Base-by-base conservation (phyloP, 208 protist genomes). In the Trypanosoma congolense region DNA sequence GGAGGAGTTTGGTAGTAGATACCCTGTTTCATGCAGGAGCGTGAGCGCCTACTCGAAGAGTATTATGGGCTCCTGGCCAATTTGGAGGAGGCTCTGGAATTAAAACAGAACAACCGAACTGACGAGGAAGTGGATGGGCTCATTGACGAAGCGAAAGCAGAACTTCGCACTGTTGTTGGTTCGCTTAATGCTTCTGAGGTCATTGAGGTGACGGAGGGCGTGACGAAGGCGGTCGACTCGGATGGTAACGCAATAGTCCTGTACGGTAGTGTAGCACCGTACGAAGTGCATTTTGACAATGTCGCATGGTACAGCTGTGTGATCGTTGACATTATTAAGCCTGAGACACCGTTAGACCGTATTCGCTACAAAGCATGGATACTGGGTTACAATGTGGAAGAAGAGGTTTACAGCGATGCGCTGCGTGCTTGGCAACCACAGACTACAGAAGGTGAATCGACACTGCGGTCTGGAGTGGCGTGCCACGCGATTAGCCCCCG, bases 271-370 rank as follows among this genome's bases (percentile, higher is more conserved):
- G 38, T 52, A 18, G 80, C 77, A 4, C 78, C 78, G 9, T 92
- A 85, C 49, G 80, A 92, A 38, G 70, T 92, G 5, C 56, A 77
- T 42, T 92, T 72, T 40, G 85, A 92, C 41, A 56, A 77, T 40
- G 42, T 63, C 4, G 51, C 64, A 3, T 92, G 85, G 81, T 86
- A 87, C 60, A 64, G 75, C 19, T 92, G 85, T 45, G 73, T 89
- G 26, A 75, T 92, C 33, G 71, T 62, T n/a, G 78, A 45, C 9
- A 40, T 83, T 24, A 53, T 87, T 21, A 8, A 65, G 5, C 75
- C 85, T 1, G 66, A 45, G 14, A 64, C 69, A 12, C 47, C 75
- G 8, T 55, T 76, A n/a, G 73, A 84, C 16, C 76, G 79, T 1
- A 47, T 72, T 42, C 70, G 67, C 44, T 91, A 87, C 66, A 56